Evolutionary conservation across 768 basidiomycete genomes (phyloP), one percentile per base, ranked within the genome.

Genomic region (Amanita rimosa): DNA sequence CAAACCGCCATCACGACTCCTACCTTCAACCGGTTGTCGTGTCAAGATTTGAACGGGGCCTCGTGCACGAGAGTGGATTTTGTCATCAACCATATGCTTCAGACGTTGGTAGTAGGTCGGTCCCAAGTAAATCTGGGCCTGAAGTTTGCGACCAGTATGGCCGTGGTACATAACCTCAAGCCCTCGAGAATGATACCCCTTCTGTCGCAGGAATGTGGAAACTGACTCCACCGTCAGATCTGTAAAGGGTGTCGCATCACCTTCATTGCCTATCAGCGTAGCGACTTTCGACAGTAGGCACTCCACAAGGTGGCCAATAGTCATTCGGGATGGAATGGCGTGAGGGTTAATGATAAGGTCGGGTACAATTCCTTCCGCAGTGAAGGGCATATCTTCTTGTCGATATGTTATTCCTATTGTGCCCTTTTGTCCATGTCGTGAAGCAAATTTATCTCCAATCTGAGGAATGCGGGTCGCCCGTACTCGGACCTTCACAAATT

Each of bases 81-180:
- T 99, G 68, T 99, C 96, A 64, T 97, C 94, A 39, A 99, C 96
- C 95, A 99, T 99, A 69, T 99, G 96, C 71, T 98, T 98, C 56
- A 98, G 73, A 33, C 95, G 85, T 64, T 99, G 95, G 64, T 99
- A 99, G 64, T 99, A 99, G 4, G 96, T 99, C 13, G 96, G 96
- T 4, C 96, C 96, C 53, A 99, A 84, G 66, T 98, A 99, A 10
- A 99, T 81, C 62, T 99, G 96, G 7, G 96, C 96, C 62, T 97
- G 94, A 2, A 99, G 78, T 63, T 99, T 99, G 49, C 82, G 80
- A n/a, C 95, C 96, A 1, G 95, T 96, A 63, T 98, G 96, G 4
- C 96, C 96, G 57, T 99, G 95, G 64, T 93, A 96, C 91, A 99
- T 95, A 57, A 98, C 81, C 62, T 99, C 96, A 4, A 98, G 75